These are phyloP conservation scores for Trifolium fragiferum DNA, from an alignment of 306 rosid genomes.

Conservation along the genomic window DNA sequence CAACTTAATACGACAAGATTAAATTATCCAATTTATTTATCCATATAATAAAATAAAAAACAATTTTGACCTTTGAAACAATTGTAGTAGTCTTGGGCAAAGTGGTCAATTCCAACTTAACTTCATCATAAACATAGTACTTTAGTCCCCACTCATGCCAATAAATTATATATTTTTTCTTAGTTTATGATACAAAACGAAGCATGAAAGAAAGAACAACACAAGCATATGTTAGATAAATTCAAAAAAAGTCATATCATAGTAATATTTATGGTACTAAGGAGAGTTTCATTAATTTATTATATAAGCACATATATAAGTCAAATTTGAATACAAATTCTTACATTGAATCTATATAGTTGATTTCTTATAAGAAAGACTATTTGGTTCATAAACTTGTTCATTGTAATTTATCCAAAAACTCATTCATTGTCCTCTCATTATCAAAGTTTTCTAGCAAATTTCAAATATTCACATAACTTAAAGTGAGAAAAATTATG, in stretches of 20 bases:
- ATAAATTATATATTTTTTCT: neutral
- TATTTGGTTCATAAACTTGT: constrained; percentile 5
- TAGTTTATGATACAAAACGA: constrained; percentile 10
- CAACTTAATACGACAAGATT: neutral
- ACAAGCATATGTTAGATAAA: constrained; percentile 21
- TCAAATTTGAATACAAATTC: constrained; percentile 23
- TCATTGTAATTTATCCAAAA: neutral
- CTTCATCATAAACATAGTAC: neutral
- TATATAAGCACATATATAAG: neutral
- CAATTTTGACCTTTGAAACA: constrained; percentile 33
- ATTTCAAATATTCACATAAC: neutral
- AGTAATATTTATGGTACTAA: neutral
- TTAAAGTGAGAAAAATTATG: constrained; percentile 43
- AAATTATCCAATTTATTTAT: neutral
- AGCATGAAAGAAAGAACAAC: constrained; percentile 22
- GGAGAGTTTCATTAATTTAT: neutral
- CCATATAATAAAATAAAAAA: neutral
- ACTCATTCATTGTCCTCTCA: constrained; percentile 16
- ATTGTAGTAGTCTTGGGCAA: constrained; percentile 10
- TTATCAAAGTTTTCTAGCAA: neutral
- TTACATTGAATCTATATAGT: constrained; percentile 3
- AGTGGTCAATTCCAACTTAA: constrained; percentile 17
- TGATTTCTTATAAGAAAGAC: constrained; percentile 11
- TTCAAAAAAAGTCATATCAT: constrained; percentile 24
- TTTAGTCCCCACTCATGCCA: neutral